A percentile compares a stretch with the other conserved stretches of the same genome.
Conservation (phyloP, 1,139 yeast genomes). For the Taiozyma sp. region DNA sequence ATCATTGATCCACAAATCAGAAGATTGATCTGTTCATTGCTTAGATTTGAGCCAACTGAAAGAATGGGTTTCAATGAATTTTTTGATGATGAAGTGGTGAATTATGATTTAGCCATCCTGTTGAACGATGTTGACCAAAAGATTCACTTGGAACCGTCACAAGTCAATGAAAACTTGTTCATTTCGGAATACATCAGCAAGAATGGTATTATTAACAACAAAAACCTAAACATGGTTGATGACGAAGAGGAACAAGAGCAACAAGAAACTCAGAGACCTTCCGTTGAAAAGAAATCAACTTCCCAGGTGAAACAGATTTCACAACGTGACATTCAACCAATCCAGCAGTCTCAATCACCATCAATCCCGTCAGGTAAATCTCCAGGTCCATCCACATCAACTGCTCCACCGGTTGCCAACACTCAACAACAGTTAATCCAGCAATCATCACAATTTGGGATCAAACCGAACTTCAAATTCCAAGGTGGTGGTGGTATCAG, state of each 20-base stretch:
- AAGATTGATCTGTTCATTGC: conserved; percentile 63
- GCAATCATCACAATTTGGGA: not conserved
- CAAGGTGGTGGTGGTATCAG: not conserved
- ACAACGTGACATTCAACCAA: conserved; percentile 22
- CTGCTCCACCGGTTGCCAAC: conserved; percentile 1
- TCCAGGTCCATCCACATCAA: conserved; percentile 4
- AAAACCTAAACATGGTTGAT: conserved; percentile 14
- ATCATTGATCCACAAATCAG: conserved; percentile 48
- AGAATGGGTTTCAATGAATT: conserved; percentile 87
- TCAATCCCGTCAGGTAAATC: conserved; percentile 4
- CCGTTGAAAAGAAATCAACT: not conserved
- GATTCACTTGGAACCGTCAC: conserved; percentile 52
- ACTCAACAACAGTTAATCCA: conserved; percentile 7
- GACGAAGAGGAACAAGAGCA: conserved; percentile 15
- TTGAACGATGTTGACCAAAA: conserved; percentile 29
- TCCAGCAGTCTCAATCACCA: conserved; percentile 6
- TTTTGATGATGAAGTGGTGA: conserved; percentile 50
- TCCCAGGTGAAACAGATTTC: conserved; percentile 16
- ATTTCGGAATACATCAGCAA: conserved; percentile 68
- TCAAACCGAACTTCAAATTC: conserved; percentile 13
- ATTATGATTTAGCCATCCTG: conserved; percentile 26
- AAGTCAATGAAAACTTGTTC: conserved; percentile 72
- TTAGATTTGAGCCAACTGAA: conserved; percentile 82
- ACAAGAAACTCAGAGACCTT: conserved; percentile 1
- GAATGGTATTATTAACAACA: conserved; percentile 25